Percentiles rank a stretch among this genome's conserved stretches.
phyloP scores from a whole-genome alignment of 805 yeast genomes.

The Nakazawaea ishiwadae region DNA sequence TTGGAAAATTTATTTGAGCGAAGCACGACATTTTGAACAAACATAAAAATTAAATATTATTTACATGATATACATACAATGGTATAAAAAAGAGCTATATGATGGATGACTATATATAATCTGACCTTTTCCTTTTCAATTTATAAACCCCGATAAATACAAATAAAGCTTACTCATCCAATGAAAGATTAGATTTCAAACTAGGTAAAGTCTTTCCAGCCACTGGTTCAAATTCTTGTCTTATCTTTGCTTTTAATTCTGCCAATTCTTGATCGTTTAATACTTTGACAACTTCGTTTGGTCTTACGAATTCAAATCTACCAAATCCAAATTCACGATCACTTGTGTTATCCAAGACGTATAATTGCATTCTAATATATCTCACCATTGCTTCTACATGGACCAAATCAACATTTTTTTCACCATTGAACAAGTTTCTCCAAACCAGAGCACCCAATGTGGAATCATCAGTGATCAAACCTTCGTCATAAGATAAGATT shows the following conservation, averaged over 20 bases:
- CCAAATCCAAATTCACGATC: slow-evolving; percentile 95
- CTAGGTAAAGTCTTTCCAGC: slow-evolving; percentile 53
- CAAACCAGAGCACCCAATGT: slow-evolving; percentile 75
- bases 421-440: slow-evolving; percentile 90
- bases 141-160: too few relatives aligned
- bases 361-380: slow-evolving; percentile 84
- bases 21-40: too few relatives aligned
- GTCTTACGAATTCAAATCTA: slow-evolving; percentile 77
- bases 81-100: too few relatives aligned
- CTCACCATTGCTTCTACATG: slow-evolving; percentile 87
- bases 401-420: slow-evolving; percentile 72
- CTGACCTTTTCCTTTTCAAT: too few relatives aligned
- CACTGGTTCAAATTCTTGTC: slow-evolving; percentile 46
- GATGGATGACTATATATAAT: too few relatives aligned
- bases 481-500: slow-evolving; percentile 90
- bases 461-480: slow-evolving; percentile 71
- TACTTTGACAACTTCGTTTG: slow-evolving; percentile 71
- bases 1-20: too few relatives aligned
- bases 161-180: slow-evolving; percentile 45
- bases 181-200: slow-evolving; percentile 45
- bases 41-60: too few relatives aligned
- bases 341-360: slow-evolving; percentile 77
- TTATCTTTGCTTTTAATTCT: slow-evolving; percentile 44
- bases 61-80: too few relatives aligned
- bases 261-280: slow-evolving; percentile 62